phyloP scores from a whole-genome alignment of 192 early-diverging fungal species.

The Coemansia sp. region DNA sequence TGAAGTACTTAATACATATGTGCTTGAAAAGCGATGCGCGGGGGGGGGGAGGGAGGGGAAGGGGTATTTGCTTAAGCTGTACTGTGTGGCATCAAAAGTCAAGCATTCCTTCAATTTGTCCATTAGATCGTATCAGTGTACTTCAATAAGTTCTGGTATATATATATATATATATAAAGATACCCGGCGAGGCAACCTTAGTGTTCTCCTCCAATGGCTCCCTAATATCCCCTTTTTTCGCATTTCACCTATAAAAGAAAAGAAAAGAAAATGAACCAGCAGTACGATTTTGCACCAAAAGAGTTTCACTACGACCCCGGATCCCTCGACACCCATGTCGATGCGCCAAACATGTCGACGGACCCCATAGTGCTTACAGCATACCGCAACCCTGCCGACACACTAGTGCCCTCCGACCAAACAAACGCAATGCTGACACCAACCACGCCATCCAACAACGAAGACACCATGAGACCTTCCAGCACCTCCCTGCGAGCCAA shows the following conservation, averaged over 20 bases:
- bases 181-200: no score
- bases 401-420: not conserved
- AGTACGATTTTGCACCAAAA: not conserved
- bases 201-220: no score
- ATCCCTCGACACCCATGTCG: not conserved
- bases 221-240: no score
- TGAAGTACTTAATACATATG: not conserved
- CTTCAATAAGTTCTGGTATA: no score
- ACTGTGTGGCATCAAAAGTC: no score
- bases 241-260: no score
- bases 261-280: not conserved
- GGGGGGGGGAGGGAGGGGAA: no score
- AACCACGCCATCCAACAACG: not conserved
- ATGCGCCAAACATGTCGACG: not conserved
- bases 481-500: not conserved
- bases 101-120: no score
- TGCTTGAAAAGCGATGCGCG: no score
- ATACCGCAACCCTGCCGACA: not conserved
- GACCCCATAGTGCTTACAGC: not conserved
- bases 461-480: not conserved
- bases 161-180: no score
- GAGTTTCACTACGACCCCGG: not conserved
- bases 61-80: no score
- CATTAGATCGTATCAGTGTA: no score
- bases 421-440: not conserved